phyloP scores from a whole-genome alignment of 2,329 filamentous ascomycete species.

The Xenoacremonium recifei region DNA sequence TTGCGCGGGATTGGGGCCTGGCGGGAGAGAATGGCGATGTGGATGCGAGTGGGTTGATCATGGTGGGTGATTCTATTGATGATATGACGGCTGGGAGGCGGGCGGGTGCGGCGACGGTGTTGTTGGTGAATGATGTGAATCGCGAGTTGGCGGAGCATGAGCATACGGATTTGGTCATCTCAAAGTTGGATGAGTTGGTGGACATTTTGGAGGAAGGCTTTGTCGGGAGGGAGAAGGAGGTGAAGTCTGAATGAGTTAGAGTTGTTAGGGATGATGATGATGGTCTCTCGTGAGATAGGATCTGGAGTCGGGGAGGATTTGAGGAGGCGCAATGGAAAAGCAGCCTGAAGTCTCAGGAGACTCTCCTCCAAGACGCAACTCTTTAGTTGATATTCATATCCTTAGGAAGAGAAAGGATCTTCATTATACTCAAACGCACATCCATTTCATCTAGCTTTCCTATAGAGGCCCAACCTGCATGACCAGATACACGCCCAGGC shows the following conservation, averaged over 20 bases:
- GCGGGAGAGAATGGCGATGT: constrained; percentile 23
- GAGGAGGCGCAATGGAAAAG: background rate
- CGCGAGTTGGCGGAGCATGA: constrained; percentile 65
- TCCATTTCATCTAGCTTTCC: constrained; percentile 25
- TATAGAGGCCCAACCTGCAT: constrained; percentile 16
- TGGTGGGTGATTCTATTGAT: constrained; percentile 81
- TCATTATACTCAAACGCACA: constrained; percentile 11
- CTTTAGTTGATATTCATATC: background rate
- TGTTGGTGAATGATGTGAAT: constrained; percentile 85
- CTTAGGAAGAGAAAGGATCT: background rate
- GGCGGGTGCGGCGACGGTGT: constrained; percentile 86
- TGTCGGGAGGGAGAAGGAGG: constrained; percentile 43
- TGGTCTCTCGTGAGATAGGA: background rate
- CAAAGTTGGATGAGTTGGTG: constrained; percentile 72
- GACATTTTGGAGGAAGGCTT: constrained; percentile 74
- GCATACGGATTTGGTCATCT: constrained; percentile 74
- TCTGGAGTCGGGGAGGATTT: no score
- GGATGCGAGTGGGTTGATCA: constrained; percentile 53
- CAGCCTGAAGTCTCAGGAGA: no score
- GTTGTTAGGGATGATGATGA: no score
- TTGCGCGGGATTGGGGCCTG: constrained; percentile 74
- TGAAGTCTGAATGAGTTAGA: no score
- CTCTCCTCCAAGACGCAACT: background rate
- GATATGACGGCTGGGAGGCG: constrained; percentile 85
- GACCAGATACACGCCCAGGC: constrained; percentile 17